These are phyloP conservation scores for Mycena polygramma DNA, from an alignment of 768 basidiomycete species.

Conservation along the genomic window DNA sequence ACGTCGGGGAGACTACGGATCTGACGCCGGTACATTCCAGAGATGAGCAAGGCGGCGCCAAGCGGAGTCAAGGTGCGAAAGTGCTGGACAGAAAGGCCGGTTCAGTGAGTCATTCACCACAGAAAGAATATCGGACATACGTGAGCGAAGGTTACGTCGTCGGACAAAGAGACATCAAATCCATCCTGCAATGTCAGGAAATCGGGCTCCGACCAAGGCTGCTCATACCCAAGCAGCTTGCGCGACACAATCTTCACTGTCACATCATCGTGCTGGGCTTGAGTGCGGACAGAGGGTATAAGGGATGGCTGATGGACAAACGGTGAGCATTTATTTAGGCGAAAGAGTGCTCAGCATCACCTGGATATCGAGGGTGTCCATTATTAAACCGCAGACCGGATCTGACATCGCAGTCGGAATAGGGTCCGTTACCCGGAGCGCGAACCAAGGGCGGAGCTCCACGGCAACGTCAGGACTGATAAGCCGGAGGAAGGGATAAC, in stretches of 20 bases:
- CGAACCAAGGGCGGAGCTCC: slow-evolving; percentile 4
- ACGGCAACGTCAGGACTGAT: background rate
- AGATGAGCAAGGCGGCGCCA: slow-evolving; percentile 1
- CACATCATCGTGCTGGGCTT: background rate
- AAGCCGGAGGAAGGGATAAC: too few relatives aligned
- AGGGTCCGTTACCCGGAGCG: background rate
- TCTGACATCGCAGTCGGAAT: background rate
- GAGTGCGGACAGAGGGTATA: background rate
- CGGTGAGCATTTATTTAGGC: background rate
- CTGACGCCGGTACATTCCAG: slow-evolving; percentile 18
- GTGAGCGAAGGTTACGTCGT: background rate
- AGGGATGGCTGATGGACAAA: background rate
- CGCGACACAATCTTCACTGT: background rate
- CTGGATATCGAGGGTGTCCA: slow-evolving; percentile 4
- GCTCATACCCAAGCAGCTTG: background rate
- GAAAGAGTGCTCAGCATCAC: background rate
- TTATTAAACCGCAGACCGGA: background rate
- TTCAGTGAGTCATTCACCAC: too few relatives aligned
- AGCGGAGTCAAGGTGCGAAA: background rate
- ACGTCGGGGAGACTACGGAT: background rate
- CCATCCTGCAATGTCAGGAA: background rate
- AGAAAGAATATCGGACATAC: background rate
- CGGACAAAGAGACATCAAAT: background rate
- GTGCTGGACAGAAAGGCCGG: background rate
- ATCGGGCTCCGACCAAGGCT: background rate